Evolutionary conservation across 2,329 filamentous ascomycete species (phyloP).

Genomic region (Pseudogymnoascus sp.): DNA sequence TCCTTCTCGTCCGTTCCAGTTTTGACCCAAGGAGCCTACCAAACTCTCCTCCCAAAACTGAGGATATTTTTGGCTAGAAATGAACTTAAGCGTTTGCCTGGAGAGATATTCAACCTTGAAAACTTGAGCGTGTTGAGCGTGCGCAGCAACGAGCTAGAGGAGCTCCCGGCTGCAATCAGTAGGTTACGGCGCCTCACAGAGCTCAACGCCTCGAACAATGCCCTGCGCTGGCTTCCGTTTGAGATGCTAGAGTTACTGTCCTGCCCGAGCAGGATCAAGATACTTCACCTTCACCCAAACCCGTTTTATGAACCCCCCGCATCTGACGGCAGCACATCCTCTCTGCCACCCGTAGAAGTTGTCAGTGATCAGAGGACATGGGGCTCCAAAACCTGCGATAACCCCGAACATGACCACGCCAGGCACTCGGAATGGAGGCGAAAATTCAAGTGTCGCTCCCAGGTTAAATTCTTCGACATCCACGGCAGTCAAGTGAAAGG

Average conservation of each 20-base stretch:
- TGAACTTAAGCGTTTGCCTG: slow-evolving; percentile 47
- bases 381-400: neutral
- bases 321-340: neutral
- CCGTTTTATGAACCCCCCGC: slow-evolving; percentile 44
- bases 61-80: slow-evolving; percentile 58
- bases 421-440: slow-evolving; percentile 21
- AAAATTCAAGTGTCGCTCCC: slow-evolving; percentile 23
- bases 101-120: slow-evolving; percentile 53
- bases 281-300: slow-evolving; percentile 56
- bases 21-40: slow-evolving; percentile 35
- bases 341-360: neutral
- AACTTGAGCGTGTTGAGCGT: slow-evolving; percentile 59
- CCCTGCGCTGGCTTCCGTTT: slow-evolving; percentile 51
- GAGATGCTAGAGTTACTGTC: slow-evolving; percentile 54
- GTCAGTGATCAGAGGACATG: neutral
- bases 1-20: slow-evolving; percentile 38
- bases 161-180: slow-evolving; percentile 53
- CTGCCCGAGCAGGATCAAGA: slow-evolving; percentile 38
- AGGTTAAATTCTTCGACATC: slow-evolving; percentile 24
- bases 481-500: slow-evolving; percentile 24
- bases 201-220: slow-evolving; percentile 61
- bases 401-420: neutral
- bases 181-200: slow-evolving; percentile 51
- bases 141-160: slow-evolving; percentile 53
- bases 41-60: slow-evolving; percentile 50